Evolutionary conservation across 345 rosid species (phyloP), one percentile per base, ranked within the genome.

Genomic region (Melastoma malabathricum): DNA sequence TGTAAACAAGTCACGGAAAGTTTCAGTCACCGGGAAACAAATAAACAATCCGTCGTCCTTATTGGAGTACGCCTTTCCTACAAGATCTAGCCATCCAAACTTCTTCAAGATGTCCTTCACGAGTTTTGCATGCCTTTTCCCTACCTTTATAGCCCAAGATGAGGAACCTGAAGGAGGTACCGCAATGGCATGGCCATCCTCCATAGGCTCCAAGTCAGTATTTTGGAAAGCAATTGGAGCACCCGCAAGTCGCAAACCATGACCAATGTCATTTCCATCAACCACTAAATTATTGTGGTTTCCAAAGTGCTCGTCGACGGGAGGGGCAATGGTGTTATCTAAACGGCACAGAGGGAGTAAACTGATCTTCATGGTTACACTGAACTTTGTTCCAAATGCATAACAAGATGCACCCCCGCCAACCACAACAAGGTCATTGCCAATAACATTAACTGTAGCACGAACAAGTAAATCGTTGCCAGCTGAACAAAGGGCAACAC

Each of bases 341-440:
- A 56, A 52, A 59, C 72, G 51, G 51, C 68, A 58, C 13, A 76
- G 50, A 3, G 61, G 64, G 60, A 71, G 70, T 79, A 90, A 74
- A 71, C 69, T 71, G 56, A 82, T 67, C 71, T 75, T 82, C 59
- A 77, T 56, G 43, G 98, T 94, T 63, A 72, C 82, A 55, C 83
- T 86, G 66, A 90, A 90, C 75, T 74, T 90, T 43, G 98, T 75
- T 69, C 98, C 98, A 80, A 86, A 90, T 29, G 96, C 96, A 70
- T 84, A 84, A 71, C 98, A 90, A 59, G 98, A 81, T 60, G 92
- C 89, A 52, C 96, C 96, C 58, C 98, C 98, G 15, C 96, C 98
- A 66, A 90, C 65, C 67, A 80, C 47, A 3, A 84, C 61, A 59
- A 86, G 92, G 70, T 82, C 76, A 71, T 84, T 80, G 15, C 78